Percentiles rank a stretch among this genome's conserved stretches.
These are phyloP conservation scores for Boletellus emodensis DNA, from an alignment of 768 basidiomycete genomes.

Conservation along the genomic window DNA sequence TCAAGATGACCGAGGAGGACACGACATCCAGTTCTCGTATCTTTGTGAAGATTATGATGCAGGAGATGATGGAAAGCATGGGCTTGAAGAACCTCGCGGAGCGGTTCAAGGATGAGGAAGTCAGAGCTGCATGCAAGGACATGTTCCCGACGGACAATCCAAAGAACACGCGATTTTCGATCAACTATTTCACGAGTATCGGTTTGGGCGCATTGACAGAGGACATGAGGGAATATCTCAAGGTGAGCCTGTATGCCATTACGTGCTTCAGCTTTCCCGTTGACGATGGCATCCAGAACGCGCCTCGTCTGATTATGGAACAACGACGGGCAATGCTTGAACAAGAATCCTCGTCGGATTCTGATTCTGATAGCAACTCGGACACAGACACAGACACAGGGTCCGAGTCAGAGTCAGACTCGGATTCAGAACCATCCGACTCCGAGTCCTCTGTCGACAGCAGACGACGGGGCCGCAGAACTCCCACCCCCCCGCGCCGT, in stretches of 20 bases:
- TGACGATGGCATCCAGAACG: constrained; percentile 55
- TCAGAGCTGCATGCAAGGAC: constrained; percentile 63
- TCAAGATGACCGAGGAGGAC: constrained; percentile 96
- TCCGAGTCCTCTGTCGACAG: constrained; percentile 36
- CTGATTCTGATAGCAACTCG: constrained; percentile 33
- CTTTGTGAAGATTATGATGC: constrained; percentile 95
- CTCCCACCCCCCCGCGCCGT: constrained; percentile 32
- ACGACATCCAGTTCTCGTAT: constrained; percentile 96
- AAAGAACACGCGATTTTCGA: constrained; percentile 92
- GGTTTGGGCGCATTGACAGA: constrained; percentile 89
- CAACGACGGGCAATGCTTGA: constrained; percentile 87
- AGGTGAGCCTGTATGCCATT: constrained; percentile 47
- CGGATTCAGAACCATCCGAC: constrained; percentile 36
- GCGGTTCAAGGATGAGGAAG: constrained; percentile 84
- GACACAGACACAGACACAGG: constrained; percentile 22
- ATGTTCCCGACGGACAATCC: constrained; percentile 98
- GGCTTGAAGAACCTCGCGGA: constrained; percentile 84
- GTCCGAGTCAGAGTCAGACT: constrained; percentile 39
- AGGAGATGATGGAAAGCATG: constrained; percentile 93
- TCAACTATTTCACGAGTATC: constrained; percentile 98
- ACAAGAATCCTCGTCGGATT: constrained; percentile 49
- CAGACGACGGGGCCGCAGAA: constrained; percentile 25
- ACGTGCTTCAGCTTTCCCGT: background rate
- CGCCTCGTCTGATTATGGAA: constrained; percentile 89
- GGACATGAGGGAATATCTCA: constrained; percentile 94